These are phyloP conservation scores for Pythium grandisporangium DNA, from an alignment of 352 stramenopile species.

Conservation along the genomic window DNA sequence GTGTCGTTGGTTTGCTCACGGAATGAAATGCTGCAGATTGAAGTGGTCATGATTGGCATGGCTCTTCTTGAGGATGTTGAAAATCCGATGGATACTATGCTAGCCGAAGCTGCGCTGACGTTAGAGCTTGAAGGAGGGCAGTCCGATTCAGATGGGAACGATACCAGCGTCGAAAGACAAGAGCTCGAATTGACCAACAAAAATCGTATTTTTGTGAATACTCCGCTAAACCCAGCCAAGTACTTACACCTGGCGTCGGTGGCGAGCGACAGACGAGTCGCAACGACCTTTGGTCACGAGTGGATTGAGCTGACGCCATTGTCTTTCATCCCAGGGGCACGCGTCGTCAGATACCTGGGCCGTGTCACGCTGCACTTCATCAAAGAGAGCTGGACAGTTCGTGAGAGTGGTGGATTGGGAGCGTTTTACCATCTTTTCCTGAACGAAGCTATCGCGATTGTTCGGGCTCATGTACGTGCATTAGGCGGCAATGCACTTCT, in stretches of 20 bases:
- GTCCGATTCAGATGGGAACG: slow-evolving; percentile 8
- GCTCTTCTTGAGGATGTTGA: slow-evolving; percentile 51
- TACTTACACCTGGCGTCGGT: slow-evolving; percentile 25
- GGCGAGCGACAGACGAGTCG: slow-evolving; percentile 5
- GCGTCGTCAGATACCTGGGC: slow-evolving; percentile 69
- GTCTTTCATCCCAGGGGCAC: slow-evolving; percentile 62
- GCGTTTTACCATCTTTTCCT: slow-evolving; percentile 86
- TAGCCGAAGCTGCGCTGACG: slow-evolving; percentile 29
- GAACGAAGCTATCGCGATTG: slow-evolving; percentile 81
- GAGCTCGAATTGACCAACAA: slow-evolving; percentile 10
- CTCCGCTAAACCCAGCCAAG: slow-evolving; percentile 21
- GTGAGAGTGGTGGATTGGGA: slow-evolving; percentile 74
- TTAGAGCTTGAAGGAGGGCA: slow-evolving; percentile 18
- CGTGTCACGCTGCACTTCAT: slow-evolving; percentile 87
- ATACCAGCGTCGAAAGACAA: background rate
- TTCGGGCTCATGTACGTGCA: slow-evolving; percentile 74
- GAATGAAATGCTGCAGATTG: slow-evolving; percentile 58
- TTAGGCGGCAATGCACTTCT: slow-evolving; percentile 83
- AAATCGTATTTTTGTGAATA: slow-evolving; percentile 31
- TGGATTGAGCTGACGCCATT: slow-evolving; percentile 83
- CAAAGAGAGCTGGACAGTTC: slow-evolving; percentile 86
- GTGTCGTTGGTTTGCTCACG: too few relatives aligned
- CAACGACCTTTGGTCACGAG: slow-evolving; percentile 36
- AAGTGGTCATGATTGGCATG: slow-evolving; percentile 81
- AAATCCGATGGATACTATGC: slow-evolving; percentile 32